These are phyloP conservation scores for Blastobotrys serpentis DNA, from an alignment of 1,139 yeast species.

Conservation along the genomic window DNA sequence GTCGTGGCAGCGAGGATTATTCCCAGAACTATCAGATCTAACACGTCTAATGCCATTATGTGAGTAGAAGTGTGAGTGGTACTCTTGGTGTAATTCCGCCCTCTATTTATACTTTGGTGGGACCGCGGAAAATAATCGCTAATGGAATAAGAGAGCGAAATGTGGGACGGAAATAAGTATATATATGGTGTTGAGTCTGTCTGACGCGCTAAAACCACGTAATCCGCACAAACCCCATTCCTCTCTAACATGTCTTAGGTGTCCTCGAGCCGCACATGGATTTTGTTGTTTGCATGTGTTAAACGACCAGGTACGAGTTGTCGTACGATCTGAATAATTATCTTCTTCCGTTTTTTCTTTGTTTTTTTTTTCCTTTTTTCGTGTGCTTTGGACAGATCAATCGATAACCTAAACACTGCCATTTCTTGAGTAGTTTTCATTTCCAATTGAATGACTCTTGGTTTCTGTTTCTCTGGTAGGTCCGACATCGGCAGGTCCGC, in stretches of 20 bases:
- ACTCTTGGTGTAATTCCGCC: neutral
- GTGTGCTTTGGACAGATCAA: no score
- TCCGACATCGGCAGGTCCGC: no score
- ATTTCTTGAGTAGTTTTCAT: no score
- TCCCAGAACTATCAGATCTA: conserved; percentile 68
- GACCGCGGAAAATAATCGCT: neutral
- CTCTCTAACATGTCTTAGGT: neutral
- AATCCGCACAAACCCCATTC: conserved; percentile 1
- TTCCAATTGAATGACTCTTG: no score
- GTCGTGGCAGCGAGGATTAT: conserved; percentile 63
- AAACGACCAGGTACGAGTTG: neutral
- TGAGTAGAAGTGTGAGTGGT: neutral
- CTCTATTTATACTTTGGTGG: neutral
- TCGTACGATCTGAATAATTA: neutral
- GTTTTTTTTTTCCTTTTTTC: no score
- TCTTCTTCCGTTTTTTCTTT: neutral
- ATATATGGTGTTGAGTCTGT: no score
- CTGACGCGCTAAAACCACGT: neutral
- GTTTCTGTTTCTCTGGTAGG: no score
- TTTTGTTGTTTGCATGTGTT: no score
- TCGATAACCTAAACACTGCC: no score
- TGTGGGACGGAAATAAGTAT: conserved; percentile 4
- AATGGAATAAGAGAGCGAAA: neutral
- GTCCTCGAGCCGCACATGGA: neutral
- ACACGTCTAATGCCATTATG: conserved; percentile 50